Evolutionary conservation across 495 filamentous ascomycete species (phyloP).

Genomic region (Talaromyces ruber): DNA sequence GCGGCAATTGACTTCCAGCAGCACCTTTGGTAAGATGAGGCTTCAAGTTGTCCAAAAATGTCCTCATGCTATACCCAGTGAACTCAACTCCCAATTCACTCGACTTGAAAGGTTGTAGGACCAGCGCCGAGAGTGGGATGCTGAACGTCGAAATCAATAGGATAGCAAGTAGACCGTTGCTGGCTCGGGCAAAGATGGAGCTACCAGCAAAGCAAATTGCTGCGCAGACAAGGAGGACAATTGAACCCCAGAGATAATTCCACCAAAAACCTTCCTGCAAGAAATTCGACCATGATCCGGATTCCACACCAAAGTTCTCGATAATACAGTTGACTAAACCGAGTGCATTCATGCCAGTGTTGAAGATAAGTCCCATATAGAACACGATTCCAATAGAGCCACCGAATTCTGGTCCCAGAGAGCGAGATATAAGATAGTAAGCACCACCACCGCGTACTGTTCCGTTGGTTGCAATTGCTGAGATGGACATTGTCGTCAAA

Average conservation of each 20-base stretch:
- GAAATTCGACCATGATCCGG: conserved; percentile 50
- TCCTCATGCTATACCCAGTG: conserved; percentile 62
- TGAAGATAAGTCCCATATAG: conserved; percentile 76
- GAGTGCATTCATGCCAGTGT: conserved; percentile 83
- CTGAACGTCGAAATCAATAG: conserved; percentile 69
- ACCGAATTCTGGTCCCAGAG: conserved; percentile 80
- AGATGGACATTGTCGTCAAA: conserved; percentile 77
- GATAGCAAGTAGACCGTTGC: conserved; percentile 69
- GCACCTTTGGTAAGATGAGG: conserved; percentile 60
- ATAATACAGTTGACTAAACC: conserved; percentile 77
- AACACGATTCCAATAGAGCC: conserved; percentile 89
- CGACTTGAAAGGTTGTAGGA: conserved; percentile 57
- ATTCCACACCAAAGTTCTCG: conserved; percentile 59
- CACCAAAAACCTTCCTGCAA: conserved; percentile 70
- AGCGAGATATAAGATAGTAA: conserved; percentile 84
- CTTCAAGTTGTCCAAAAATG: conserved; percentile 62
- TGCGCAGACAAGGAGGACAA: conserved; percentile 65
- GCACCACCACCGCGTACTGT: conserved; percentile 83
- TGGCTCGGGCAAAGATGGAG: conserved; percentile 70
- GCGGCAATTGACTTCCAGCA: conserved; percentile 56
- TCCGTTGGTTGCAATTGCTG: conserved; percentile 84
- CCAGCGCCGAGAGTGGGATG: conserved; percentile 67
- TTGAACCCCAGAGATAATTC: conserved; percentile 70
- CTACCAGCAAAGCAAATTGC: conserved; percentile 72
- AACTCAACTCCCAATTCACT: conserved; percentile 57